A percentile compares a stretch with the other conserved stretches of the same genome.
phyloP scores from a whole-genome alignment of 768 basidiomycete species.

The Leccinum sublutescens region DNA sequence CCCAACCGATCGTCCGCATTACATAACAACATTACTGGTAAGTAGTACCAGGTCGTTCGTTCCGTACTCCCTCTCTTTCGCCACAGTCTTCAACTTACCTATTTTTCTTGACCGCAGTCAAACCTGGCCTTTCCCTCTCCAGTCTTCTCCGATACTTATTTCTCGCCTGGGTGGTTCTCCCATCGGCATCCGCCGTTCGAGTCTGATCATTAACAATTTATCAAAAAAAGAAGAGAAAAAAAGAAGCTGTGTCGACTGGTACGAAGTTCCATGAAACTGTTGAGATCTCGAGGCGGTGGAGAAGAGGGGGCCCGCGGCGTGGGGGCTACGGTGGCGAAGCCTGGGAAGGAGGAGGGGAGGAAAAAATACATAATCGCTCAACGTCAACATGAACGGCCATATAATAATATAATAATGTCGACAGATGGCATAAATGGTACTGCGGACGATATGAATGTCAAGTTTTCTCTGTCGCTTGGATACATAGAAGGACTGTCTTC shows the following conservation, averaged over 20 bases:
- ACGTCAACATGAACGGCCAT: slow-evolving; percentile 23
- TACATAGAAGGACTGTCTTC: no score
- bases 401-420: no score
- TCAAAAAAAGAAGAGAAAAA: not conserved
- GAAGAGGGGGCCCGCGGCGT: not conserved
- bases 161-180: no score
- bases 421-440: no score
- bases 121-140: no score
- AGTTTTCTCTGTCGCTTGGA: not conserved
- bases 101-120: no score
- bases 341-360: not conserved
- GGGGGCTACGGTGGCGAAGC: not conserved
- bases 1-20: not conserved
- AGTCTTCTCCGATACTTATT: no score
- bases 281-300: slow-evolving; percentile 3
- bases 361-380: slow-evolving; percentile 2
- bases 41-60: not conserved
- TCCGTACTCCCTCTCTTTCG: not conserved
- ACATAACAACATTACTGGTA: no score
- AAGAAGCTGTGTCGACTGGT: not conserved
- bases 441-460: not conserved
- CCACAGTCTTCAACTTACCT: no score
- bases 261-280: not conserved
- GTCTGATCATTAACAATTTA: no score
- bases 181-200: no score